phyloP scores from a whole-genome alignment of 177 flowering plant genomes.

The Vitis hybrid region DNA sequence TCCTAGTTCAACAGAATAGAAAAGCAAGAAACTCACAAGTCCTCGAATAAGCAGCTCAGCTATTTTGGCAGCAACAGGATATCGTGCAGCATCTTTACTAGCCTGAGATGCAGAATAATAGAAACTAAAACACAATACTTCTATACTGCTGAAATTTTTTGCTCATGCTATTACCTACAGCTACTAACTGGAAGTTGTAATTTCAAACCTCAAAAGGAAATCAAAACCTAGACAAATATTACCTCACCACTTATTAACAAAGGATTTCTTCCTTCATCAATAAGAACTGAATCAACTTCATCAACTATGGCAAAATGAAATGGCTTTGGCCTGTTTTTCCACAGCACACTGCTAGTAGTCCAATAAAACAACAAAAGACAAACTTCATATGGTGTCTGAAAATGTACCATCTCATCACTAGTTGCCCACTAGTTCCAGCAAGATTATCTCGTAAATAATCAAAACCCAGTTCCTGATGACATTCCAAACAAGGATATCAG shows the following conservation, averaged over 20 bases:
- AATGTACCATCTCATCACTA: conserved; percentile 94
- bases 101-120: conserved; percentile 49
- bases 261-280: conserved; percentile 98
- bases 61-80: conserved; percentile 96
- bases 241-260: conserved; percentile 97
- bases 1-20: neutral
- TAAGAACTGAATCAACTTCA: conserved; percentile 98
- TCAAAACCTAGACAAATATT: conserved; percentile 21
- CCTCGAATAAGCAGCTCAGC: conserved; percentile 80
- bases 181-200: neutral
- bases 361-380: conserved; percentile 11
- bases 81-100: conserved; percentile 86
- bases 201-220: neutral
- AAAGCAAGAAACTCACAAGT: conserved; percentile 51
- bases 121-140: neutral
- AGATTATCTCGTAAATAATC: conserved; percentile 97
- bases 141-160: neutral
- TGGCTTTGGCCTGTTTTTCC: conserved; percentile 82
- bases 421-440: conserved; percentile 66
- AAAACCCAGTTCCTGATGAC: conserved; percentile 91
- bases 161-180: neutral
- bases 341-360: conserved; percentile 6
- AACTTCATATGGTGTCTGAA: conserved; percentile 1
- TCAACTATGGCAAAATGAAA: conserved; percentile 97
- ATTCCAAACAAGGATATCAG: conserved; percentile 8